These are phyloP conservation scores for Pichia kudriavzevii DNA, from an alignment of 1,139 yeast genomes.

Conservation along the genomic window DNA sequence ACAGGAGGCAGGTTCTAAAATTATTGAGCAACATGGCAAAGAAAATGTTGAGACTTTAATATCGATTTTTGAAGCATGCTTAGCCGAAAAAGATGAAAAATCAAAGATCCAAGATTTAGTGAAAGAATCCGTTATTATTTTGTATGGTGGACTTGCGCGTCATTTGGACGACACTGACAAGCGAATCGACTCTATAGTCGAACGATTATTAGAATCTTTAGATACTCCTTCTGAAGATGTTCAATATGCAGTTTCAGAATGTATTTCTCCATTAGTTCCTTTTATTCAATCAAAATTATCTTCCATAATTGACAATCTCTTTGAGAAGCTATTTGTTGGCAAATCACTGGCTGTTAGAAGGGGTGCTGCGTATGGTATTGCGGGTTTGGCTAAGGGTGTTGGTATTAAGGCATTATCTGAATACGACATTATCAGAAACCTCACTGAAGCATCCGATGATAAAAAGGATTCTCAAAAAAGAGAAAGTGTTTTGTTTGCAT, in stretches of 20 bases:
- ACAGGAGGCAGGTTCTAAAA: slow-evolving; percentile 80
- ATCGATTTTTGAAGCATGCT: slow-evolving; percentile 64
- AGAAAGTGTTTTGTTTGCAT: slow-evolving; percentile 83
- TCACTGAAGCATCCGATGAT: slow-evolving; percentile 86
- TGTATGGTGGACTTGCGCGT: slow-evolving; percentile 83
- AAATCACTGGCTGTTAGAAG: slow-evolving; percentile 53
- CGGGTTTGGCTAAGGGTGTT: slow-evolving; percentile 86
- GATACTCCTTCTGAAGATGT: slow-evolving; percentile 86
- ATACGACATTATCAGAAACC: slow-evolving; percentile 64
- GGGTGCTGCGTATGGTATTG: slow-evolving; percentile 95
- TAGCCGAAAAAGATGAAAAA: slow-evolving; percentile 38
- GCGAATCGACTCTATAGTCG: slow-evolving; percentile 58
- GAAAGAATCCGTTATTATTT: slow-evolving; percentile 73
- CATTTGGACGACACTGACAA: slow-evolving; percentile 61
- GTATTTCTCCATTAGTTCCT: slow-evolving; percentile 74
- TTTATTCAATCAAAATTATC: slow-evolving; percentile 45
- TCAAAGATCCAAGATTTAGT: slow-evolving; percentile 52
- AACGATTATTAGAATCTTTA: slow-evolving; percentile 63
- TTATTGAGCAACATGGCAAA: slow-evolving; percentile 60
- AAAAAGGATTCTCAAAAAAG: slow-evolving; percentile 67
- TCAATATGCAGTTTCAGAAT: slow-evolving; percentile 77
- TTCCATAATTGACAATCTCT: slow-evolving; percentile 48
- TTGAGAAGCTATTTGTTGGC: slow-evolving; percentile 50
- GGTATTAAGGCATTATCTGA: slow-evolving; percentile 75
- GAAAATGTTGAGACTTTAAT: slow-evolving; percentile 60